Conservation (phyloP, 1,284 basidiomycete genomes). For the Heterobasidion annosum region DNA sequence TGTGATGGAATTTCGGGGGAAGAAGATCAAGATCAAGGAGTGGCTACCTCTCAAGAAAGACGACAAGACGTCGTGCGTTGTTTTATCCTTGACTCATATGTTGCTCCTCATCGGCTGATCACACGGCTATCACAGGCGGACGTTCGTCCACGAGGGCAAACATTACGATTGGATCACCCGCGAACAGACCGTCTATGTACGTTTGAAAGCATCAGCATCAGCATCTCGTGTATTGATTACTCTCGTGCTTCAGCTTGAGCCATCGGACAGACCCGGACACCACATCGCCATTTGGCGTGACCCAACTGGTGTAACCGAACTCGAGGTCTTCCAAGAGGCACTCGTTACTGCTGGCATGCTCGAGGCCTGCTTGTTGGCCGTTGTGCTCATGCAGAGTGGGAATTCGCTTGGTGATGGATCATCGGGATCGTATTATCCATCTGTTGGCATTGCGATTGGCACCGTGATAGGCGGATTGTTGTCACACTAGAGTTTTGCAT, state of each 20-base stretch:
- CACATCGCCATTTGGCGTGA: slow-evolving; percentile 4
- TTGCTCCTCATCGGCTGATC: background rate
- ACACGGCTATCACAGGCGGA: background rate
- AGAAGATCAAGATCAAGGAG: slow-evolving; percentile 9
- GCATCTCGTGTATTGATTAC: background rate
- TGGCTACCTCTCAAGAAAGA: slow-evolving; percentile 6
- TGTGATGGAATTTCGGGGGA: slow-evolving; percentile 5
- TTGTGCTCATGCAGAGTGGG: slow-evolving; percentile 4
- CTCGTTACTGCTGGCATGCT: slow-evolving; percentile 5
- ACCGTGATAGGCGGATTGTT: background rate
- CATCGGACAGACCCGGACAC: slow-evolving; percentile 2
- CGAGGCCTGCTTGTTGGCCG: slow-evolving; percentile 5
- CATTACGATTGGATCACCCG: slow-evolving; percentile 3
- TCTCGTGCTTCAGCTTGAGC: background rate
- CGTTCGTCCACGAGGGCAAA: slow-evolving; percentile 2
- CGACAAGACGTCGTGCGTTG: background rate
- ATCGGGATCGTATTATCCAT: background rate
- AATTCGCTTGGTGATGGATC: background rate
- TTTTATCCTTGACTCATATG: background rate
- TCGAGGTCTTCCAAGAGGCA: slow-evolving; percentile 7
- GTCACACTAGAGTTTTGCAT: no score
- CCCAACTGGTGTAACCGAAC: background rate
- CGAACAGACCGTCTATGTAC: background rate
- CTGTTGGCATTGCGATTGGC: background rate
- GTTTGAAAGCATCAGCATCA: background rate